Evolutionary conservation across 305 asterid species (phyloP), one percentile per base, ranked within the genome.

Genomic region (Solanum aculeatissimum): DNA sequence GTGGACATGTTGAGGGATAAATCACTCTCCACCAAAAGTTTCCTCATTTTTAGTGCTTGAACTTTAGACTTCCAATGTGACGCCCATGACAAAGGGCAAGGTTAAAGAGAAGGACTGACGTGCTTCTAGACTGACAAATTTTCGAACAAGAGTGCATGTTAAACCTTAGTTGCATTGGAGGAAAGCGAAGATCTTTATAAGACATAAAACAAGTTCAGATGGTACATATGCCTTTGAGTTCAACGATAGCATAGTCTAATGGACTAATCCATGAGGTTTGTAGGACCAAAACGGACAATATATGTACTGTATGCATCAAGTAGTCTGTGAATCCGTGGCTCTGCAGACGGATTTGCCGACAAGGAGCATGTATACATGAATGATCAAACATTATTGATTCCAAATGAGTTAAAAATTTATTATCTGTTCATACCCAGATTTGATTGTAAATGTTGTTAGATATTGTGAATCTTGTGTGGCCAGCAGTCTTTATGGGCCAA

Each of bases 401-500:
- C 86, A 42, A 15, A 84, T 77, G 72, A 80, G 87, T 88, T 63
- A 11, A 86, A 87, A 82, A 27, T 42, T 62, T 43, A 66, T 69
- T 53, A 85, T 83, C 86, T 40, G 65, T 82, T 74, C 80, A 85
- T 89, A 5, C 80, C 32, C 84, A 66, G 18, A 81, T 49, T 82
- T 83, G 72, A 79, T 82, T 87, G 86, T 75, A 83, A 57, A 19
- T 83, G 82, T 77, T 40, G 71, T 87, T 40, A 70, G 88, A 58
- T 85, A 82, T 85, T 81, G 86, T 85, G 72, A 68, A 84, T 49
- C 42, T 83, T 70, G 58, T 77, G 65, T 85, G 90, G 89, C 86
- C 81, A 80, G 49, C 58, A 63, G 83, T 83, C 74, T 82, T 84
- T 75, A 65, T 62, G 54, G 81, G 18, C 84, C 40, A 83, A 86